A percentile compares a stretch with the other conserved stretches of the same genome.
Evolutionary conservation across 1,284 basidiomycete species (phyloP).

Genomic region (Inonotus obliquus): DNA sequence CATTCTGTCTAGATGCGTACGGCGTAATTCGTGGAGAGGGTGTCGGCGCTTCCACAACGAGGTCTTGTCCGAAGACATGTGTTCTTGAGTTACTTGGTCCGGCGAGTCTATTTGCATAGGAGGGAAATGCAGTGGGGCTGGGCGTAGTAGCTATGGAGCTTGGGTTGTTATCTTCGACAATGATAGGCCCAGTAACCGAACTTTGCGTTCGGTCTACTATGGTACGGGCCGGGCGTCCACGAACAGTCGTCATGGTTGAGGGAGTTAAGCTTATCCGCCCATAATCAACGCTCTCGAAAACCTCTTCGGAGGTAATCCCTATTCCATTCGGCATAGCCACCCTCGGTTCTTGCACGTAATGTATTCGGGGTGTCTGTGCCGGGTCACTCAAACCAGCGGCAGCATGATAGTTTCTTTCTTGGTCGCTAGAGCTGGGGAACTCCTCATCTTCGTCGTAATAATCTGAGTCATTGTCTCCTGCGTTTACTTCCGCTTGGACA

Average conservation of each 20-base stretch:
- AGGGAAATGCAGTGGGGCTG: constrained; percentile 12
- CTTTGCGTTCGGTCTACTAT: neutral
- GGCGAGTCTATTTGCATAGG: constrained; percentile 41
- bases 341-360: neutral
- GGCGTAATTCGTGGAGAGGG: constrained; percentile 55
- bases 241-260: constrained; percentile 4
- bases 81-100: constrained; percentile 19
- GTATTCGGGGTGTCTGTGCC: constrained; percentile 9
- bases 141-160: constrained; percentile 19
- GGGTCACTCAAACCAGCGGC: neutral
- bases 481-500: constrained; percentile 41
- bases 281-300: constrained; percentile 5
- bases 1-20: constrained; percentile 8
- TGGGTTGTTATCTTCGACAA: constrained; percentile 17
- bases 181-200: neutral
- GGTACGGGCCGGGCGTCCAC: neutral
- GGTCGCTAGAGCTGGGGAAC: constrained; percentile 8
- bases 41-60: constrained; percentile 48
- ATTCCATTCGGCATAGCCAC: neutral
- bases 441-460: constrained; percentile 71
- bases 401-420: neutral
- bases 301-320: constrained; percentile 9
- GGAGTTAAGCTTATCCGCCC: neutral
- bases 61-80: constrained; percentile 46
- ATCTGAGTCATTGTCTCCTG: constrained; percentile 59